Evolutionary conservation across 192 early-diverging fungal species (phyloP).

Genomic region (Backusella liffmaniae): DNA sequence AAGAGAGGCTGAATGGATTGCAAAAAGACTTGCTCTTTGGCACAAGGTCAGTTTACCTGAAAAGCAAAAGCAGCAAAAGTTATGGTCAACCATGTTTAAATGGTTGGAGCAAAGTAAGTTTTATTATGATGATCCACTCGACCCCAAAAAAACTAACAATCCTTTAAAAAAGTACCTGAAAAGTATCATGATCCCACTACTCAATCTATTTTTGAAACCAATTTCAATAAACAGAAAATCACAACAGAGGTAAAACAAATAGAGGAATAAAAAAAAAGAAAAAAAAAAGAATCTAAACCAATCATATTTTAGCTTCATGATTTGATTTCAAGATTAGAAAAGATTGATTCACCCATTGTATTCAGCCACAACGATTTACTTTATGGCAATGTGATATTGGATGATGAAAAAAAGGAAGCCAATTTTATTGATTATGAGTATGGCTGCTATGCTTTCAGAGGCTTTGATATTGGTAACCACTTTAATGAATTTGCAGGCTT

Average conservation of each 20-base stretch:
- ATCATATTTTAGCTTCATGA: slow-evolving; percentile 36
- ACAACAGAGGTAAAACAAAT: slow-evolving; percentile 38
- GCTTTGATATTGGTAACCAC: slow-evolving; percentile 96
- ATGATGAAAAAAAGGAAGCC: slow-evolving; percentile 48
- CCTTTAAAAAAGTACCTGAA: slow-evolving; percentile 49
- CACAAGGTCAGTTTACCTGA: slow-evolving; percentile 57
- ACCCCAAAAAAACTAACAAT: not conserved
- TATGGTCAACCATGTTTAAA: slow-evolving; percentile 69
- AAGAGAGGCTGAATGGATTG: slow-evolving; percentile 73
- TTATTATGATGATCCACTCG: too few species aligned
- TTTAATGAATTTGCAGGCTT: slow-evolving; percentile 96
- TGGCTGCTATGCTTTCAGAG: slow-evolving; percentile 77
- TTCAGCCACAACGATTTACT: slow-evolving; percentile 95
- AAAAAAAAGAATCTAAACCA: not conserved
- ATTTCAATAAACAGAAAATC: slow-evolving; percentile 46
- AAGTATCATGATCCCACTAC: slow-evolving; percentile 52
- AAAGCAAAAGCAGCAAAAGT: slow-evolving; percentile 41
- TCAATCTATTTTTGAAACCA: slow-evolving; percentile 57
- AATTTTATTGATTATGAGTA: slow-evolving; percentile 96
- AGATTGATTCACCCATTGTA: slow-evolving; percentile 73
- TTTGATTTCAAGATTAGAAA: slow-evolving; percentile 56
- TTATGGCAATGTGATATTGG: slow-evolving; percentile 86
- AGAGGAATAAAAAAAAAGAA: not conserved
- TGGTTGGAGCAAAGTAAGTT: slow-evolving; percentile 66
- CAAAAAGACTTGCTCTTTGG: slow-evolving; percentile 79